phyloP scores from a whole-genome alignment of 1,284 basidiomycete species.

The Athelia sp. region DNA sequence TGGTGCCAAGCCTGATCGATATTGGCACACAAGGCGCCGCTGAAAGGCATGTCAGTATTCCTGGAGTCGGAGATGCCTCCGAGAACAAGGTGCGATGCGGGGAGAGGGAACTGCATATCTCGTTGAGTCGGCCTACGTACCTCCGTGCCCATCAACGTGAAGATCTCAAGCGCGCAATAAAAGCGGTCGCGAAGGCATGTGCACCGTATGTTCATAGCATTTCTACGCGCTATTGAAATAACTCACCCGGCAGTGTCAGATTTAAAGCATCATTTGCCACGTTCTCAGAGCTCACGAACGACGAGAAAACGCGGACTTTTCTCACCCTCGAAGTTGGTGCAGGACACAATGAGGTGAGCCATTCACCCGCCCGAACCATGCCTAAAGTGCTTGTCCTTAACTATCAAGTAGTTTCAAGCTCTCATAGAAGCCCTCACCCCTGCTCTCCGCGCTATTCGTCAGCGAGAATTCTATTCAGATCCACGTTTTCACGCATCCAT shows the following conservation, averaged over 20 bases:
- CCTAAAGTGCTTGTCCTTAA: constrained; percentile 7
- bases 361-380: constrained; percentile 7
- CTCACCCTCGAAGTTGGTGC: constrained; percentile 72
- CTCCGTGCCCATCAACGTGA: constrained; percentile 73
- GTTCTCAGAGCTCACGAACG: constrained; percentile 69
- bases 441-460: constrained; percentile 49
- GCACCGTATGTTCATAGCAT: constrained; percentile 38
- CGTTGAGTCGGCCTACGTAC: constrained; percentile 71
- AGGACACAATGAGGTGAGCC: constrained; percentile 61
- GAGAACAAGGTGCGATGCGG: constrained; percentile 6
- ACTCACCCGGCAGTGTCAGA: constrained; percentile 29
- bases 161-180: constrained; percentile 57
- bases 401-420: constrained; percentile 40
- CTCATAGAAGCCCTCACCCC: constrained; percentile 51
- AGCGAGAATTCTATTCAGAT: constrained; percentile 66
- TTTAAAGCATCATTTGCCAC: constrained; percentile 68
- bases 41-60: too few species aligned
- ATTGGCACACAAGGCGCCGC: constrained; percentile 25
- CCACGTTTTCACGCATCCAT: constrained; percentile 81
- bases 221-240: constrained; percentile 1
- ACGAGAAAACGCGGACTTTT: constrained; percentile 74
- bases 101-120: constrained; percentile 56
- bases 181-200: constrained; percentile 36
- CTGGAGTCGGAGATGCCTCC: constrained; percentile 7
- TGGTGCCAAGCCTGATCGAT: constrained; percentile 43